phyloP scores from a whole-genome alignment of 257 asterid genomes.

The Capsicum pubescens region DNA sequence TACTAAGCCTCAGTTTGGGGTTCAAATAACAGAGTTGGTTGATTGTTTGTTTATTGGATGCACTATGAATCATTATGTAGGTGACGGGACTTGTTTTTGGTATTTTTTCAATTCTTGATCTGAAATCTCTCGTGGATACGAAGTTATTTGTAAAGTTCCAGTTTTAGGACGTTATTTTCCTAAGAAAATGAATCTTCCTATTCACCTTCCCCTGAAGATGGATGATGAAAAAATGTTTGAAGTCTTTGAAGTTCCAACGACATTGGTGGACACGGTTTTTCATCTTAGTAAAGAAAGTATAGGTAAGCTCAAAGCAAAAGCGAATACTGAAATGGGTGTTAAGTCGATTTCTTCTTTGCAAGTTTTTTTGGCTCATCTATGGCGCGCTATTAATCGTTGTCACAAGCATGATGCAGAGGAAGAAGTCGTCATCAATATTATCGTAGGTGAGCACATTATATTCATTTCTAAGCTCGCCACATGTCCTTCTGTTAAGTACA shows the following conservation, averaged over 20 bases:
- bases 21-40: constrained; percentile 45
- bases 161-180: constrained; percentile 44
- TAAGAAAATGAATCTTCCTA: not conserved
- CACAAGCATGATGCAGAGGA: constrained; percentile 19
- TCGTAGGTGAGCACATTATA: constrained; percentile 11
- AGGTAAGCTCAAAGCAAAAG: constrained; percentile 40
- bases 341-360: constrained; percentile 49
- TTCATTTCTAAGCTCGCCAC: not conserved
- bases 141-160: constrained; percentile 31
- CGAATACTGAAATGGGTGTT: constrained; percentile 36
- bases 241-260: not conserved
- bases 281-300: constrained; percentile 40
- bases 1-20: constrained; percentile 43
- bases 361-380: constrained; percentile 53
- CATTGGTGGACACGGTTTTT: constrained; percentile 37
- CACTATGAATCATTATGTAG: constrained; percentile 44
- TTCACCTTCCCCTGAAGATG: constrained; percentile 30
- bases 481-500: too few relatives aligned
- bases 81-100: constrained; percentile 53
- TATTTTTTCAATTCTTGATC: constrained; percentile 58
- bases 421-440: constrained; percentile 28
- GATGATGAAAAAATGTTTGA: not conserved
- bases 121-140: constrained; percentile 44
- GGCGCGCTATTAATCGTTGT: constrained; percentile 48
- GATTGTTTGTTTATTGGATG: constrained; percentile 51